Percentiles rank a stretch among this genome's conserved stretches.
Evolutionary conservation across 2,329 filamentous ascomycete genomes (phyloP).

Genomic region (Sclerotinia spermophila): DNA sequence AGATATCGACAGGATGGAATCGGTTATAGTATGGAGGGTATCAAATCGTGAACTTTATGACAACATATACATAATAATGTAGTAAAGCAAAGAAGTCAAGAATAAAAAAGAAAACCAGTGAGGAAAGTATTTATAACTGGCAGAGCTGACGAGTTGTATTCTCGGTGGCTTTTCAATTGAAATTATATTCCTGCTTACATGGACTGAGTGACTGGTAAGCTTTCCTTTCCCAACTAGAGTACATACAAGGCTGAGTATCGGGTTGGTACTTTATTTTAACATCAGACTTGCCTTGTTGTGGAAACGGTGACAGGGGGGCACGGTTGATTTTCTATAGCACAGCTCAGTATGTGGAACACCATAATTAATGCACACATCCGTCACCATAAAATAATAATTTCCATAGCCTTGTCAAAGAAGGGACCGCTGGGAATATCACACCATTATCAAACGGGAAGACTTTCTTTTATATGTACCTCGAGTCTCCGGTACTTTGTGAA

Average conservation of each 20-base stretch:
- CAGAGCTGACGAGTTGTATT: conserved; percentile 14
- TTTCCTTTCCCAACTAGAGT: background rate
- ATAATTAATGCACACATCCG: background rate
- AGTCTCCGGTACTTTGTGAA: background rate
- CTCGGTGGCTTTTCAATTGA: conserved; percentile 3
- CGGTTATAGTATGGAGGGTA: background rate
- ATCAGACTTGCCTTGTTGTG: background rate
- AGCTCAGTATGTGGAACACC: conserved; percentile 12
- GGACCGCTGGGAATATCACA: background rate
- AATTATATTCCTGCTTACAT: conserved; percentile 2
- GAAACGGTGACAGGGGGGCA: conserved; percentile 10
- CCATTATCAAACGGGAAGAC: background rate
- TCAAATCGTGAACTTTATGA: conserved; percentile 10
- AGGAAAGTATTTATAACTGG: background rate
- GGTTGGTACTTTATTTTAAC: conserved; percentile 8
- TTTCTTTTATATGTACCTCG: background rate
- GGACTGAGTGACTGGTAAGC: background rate
- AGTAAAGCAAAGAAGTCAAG: background rate
- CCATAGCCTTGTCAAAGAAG: conserved; percentile 7
- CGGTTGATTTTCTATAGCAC: background rate
- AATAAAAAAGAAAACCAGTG: background rate
- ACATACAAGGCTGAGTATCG: conserved; percentile 18
- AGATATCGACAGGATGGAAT: background rate
- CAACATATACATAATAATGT: conserved; percentile 7
- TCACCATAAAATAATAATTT: conserved; percentile 8